Percentiles rank a stretch among this genome's conserved stretches.
Evolutionary conservation across 73 alveolate species (phyloP).

Genomic region (Symbiodinium natans): DNA sequence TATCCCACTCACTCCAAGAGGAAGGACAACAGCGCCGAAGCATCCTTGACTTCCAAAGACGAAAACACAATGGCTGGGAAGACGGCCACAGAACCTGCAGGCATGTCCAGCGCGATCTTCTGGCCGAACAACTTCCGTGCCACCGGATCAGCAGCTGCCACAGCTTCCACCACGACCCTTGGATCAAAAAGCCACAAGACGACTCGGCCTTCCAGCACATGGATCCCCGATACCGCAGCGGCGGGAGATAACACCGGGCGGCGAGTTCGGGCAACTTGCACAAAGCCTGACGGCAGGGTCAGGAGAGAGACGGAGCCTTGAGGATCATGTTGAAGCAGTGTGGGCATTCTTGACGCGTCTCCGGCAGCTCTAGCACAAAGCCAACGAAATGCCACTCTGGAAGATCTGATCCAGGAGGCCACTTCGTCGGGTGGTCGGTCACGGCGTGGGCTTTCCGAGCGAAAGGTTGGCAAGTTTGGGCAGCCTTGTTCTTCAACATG

Average conservation of each 20-base stretch:
- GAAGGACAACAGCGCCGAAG: neutral
- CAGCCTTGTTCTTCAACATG: neutral
- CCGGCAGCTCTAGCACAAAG: neutral
- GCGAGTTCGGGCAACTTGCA: neutral
- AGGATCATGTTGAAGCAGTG: neutral
- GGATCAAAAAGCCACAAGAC: conserved; percentile 8
- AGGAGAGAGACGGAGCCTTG: neutral
- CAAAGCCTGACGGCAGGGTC: conserved; percentile 2
- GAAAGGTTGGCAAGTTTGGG: too few relatives aligned
- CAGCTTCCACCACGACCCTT: neutral
- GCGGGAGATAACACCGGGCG: neutral
- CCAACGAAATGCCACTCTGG: neutral
- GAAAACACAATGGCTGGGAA: neutral
- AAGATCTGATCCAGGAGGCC: conserved; percentile 7
- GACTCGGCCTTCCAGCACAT: neutral
- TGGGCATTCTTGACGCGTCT: too few relatives aligned
- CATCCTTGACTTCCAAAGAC: neutral
- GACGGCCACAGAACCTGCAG: neutral
- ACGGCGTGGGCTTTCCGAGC: neutral
- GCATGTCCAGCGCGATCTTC: neutral
- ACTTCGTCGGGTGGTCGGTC: neutral
- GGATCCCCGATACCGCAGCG: neutral
- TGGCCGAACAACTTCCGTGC: neutral
- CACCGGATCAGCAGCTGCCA: neutral
- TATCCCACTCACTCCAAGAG: neutral